Base-by-base conservation (phyloP, 2,329 filamentous ascomycete genomes). In the Dothideomycetes sp. region DNA sequence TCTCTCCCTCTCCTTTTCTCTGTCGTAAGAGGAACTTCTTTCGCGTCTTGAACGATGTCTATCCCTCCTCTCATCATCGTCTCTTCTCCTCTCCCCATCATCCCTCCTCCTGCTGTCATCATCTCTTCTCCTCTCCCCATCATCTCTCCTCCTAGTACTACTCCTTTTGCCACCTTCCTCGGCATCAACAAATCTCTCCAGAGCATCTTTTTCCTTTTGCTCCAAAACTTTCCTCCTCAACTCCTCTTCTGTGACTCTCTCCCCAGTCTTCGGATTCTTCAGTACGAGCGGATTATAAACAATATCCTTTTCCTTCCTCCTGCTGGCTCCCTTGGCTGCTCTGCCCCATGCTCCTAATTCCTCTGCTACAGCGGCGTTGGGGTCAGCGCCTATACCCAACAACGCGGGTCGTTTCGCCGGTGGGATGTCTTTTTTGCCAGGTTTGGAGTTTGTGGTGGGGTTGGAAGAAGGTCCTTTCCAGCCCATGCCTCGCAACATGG, bases 401-500 rank as follows among this genome's bases (percentile, higher is more conserved):
- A 93, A 73, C 44, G 86, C 86, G 12, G 86, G 81, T 35, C 88
- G 76, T 18, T 39, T 39, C n/a, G 37, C 20, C 1, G 37, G 28
- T n/a, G 37, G 37, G 8, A 33, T 20, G 5, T n/a, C 13, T 24
- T 40, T 39, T 13, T 40, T 40, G 37, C 22, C 22, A 5, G 20
- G 18, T 12, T 27, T 40, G 0, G 29, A 15, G 9, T 20, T 12
- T 8, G 18, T n/a, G 20, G 29, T 10, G 16, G 28, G 6, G 9
- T 23, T 20, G 19, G 20, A 13, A 12, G 37, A 25, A 7, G 37
- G 37, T 8, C 79, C 76, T 54, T 95, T 87, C 88, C 89, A 95
- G 7, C 91, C 91, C 84, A 96, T 95, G 8, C 88, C 87, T 22
- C 88, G 78, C 24, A 98, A 71, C 48, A 96, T 70, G 0, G 88